Conservation (phyloP, 176 grass and related monocot genomes). For the Poa annua region DNA sequence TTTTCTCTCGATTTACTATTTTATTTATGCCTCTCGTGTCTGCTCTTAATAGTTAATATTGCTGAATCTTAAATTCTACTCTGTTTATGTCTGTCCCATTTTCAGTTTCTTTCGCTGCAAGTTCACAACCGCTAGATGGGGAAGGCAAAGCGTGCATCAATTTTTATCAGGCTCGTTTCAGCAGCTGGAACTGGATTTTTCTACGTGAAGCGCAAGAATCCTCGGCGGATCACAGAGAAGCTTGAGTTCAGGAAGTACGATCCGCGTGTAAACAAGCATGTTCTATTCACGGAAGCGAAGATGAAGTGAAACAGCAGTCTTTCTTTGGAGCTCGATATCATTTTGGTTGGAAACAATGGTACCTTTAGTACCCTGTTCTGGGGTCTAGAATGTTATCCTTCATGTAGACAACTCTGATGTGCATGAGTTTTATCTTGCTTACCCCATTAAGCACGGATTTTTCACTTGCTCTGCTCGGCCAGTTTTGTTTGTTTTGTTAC, state of each 20-base stretch:
- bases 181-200: conserved; percentile 74
- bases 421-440: background rate
- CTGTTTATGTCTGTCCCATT: background rate
- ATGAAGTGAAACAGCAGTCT: conserved; percentile 52
- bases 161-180: conserved; percentile 75
- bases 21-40: background rate
- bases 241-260: conserved; percentile 80
- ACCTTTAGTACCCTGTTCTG: background rate
- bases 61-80: background rate
- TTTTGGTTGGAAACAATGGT: background rate
- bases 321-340: background rate
- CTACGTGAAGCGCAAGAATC: conserved; percentile 78
- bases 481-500: background rate
- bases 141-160: conserved; percentile 71
- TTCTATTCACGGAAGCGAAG: conserved; percentile 78
- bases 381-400: background rate
- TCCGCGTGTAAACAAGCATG: conserved; percentile 71
- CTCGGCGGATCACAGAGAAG: conserved; percentile 64
- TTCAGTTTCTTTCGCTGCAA: background rate
- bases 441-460: background rate
- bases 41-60: background rate
- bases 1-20: background rate
- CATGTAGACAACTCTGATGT: background rate
- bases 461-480: background rate
- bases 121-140: conserved; percentile 44